phyloP scores from a whole-genome alignment of 768 basidiomycete species.

The Leccinum obscurum region DNA sequence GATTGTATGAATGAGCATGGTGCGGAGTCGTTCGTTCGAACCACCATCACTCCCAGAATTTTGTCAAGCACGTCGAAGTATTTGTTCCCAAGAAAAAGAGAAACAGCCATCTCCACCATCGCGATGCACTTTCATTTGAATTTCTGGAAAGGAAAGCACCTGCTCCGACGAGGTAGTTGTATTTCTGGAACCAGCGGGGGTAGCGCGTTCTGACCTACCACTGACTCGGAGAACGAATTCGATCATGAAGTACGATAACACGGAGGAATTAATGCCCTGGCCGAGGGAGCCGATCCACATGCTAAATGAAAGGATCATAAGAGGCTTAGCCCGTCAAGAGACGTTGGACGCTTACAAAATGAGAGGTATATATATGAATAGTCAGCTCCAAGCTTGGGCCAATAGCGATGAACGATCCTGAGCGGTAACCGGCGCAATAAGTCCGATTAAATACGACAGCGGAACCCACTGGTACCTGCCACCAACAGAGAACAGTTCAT shows the following conservation, averaged over 20 bases:
- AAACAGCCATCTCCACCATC: no score
- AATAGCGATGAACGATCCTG: conserved; percentile 39
- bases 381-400: conserved; percentile 32
- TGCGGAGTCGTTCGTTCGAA: no score
- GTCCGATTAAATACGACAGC: conserved; percentile 35
- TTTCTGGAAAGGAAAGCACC: conserved; percentile 25
- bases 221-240: conserved; percentile 33
- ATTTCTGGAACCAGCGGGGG: conserved; percentile 38
- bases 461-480: conserved; percentile 42
- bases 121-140: no score
- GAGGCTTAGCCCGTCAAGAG: neutral
- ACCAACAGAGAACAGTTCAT: conserved; percentile 34
- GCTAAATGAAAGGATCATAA: conserved; percentile 15
- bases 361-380: conserved; percentile 31
- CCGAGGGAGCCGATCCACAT: conserved; percentile 18
- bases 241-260: conserved; percentile 18
- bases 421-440: conserved; percentile 40
- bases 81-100: no score
- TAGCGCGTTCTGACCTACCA: conserved; percentile 40
- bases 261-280: conserved; percentile 31
- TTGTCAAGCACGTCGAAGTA: no score
- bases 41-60: no score
- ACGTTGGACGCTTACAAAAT: conserved; percentile 22
- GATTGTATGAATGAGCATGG: no score
- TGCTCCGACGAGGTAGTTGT: conserved; percentile 43